phyloP scores from a whole-genome alignment of 2,329 filamentous ascomycete genomes.

The Teratosphaeriaceae sp. region DNA sequence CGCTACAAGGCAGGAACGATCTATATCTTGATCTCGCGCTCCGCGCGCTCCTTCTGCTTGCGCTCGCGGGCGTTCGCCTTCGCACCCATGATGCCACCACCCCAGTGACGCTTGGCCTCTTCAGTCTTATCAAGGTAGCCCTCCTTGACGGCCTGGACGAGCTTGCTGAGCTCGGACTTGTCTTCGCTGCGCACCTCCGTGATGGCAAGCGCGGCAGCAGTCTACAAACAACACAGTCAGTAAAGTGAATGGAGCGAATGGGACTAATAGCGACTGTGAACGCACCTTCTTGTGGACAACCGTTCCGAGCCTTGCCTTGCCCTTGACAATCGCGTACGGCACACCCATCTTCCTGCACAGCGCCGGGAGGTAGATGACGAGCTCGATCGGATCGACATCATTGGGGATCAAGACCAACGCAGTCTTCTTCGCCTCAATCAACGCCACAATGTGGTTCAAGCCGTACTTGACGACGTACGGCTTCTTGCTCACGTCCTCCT shows the following conservation, averaged over 20 bases:
- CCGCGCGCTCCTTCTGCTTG: conserved; percentile 93
- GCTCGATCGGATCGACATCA: conserved; percentile 98
- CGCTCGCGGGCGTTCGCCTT: conserved; percentile 74
- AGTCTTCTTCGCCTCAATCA: conserved; percentile 99
- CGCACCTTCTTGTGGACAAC: conserved; percentile 98
- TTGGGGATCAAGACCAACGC: conserved; percentile 96
- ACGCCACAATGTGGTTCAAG: conserved; percentile 97
- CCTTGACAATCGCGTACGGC: conserved; percentile 98
- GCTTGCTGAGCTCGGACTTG: conserved; percentile 96
- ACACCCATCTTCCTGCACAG: conserved; percentile 99
- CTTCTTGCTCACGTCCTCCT: conserved; percentile 99
- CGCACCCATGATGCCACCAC: conserved; percentile 97
- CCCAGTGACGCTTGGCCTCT: conserved; percentile 87
- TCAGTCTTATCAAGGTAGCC: conserved; percentile 96
- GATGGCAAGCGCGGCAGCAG: conserved; percentile 87
- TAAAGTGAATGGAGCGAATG: neutral
- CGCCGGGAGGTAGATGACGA: conserved; percentile 97
- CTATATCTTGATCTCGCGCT: conserved; percentile 97
- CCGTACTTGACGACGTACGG: conserved; percentile 99
- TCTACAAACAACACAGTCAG: conserved; percentile 46
- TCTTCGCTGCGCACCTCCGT: conserved; percentile 98
- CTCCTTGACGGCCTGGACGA: conserved; percentile 94
- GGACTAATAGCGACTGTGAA: neutral
- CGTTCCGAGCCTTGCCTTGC: conserved; percentile 97
- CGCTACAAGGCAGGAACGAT: too few relatives aligned